phyloP scores from a whole-genome alignment of 2,329 filamentous ascomycete species.

The Macroventuria anomochaeta region DNA sequence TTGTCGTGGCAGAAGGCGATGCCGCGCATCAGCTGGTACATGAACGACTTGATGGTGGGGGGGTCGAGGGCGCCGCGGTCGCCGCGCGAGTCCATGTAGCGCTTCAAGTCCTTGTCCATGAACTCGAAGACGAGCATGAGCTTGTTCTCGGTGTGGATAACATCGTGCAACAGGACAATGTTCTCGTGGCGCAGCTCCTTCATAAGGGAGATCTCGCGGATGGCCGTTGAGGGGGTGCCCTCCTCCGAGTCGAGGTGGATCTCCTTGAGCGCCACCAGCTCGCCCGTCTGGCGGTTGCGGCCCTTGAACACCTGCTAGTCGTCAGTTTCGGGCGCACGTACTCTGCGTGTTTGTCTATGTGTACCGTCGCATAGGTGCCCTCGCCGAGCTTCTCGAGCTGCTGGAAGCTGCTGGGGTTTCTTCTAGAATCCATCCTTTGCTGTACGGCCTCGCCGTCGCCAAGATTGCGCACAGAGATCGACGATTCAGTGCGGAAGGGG shows the following conservation, averaged over 20 bases:
- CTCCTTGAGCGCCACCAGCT: slow-evolving; percentile 95
- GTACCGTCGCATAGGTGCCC: slow-evolving; percentile 96
- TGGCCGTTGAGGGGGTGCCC: slow-evolving; percentile 94
- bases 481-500: slow-evolving; percentile 57
- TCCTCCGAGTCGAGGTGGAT: slow-evolving; percentile 99
- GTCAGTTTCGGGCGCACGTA: slow-evolving; percentile 25
- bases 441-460: slow-evolving; percentile 45
- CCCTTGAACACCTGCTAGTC: slow-evolving; percentile 90
- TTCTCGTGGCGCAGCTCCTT: slow-evolving; percentile 99
- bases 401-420: slow-evolving; percentile 96
- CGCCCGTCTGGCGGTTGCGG: slow-evolving; percentile 93
- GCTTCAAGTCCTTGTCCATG: slow-evolving; percentile 98
- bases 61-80: slow-evolving; percentile 89
- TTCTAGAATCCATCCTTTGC: slow-evolving; percentile 80
- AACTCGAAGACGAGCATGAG: slow-evolving; percentile 99
- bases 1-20: slow-evolving; percentile 99
- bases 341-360: slow-evolving; percentile 33
- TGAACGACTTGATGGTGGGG: slow-evolving; percentile 95
- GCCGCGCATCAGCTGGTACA: slow-evolving; percentile 94
- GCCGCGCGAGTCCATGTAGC: slow-evolving; percentile 95
- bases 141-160: slow-evolving; percentile 99
- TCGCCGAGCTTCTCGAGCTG: slow-evolving; percentile 98
- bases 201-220: slow-evolving; percentile 98
- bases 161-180: slow-evolving; percentile 95
- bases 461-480: slow-evolving; percentile 57